Evolutionary conservation across 2,329 filamentous ascomycete species (phyloP).

Genomic region (Aspergillus neotritici): DNA sequence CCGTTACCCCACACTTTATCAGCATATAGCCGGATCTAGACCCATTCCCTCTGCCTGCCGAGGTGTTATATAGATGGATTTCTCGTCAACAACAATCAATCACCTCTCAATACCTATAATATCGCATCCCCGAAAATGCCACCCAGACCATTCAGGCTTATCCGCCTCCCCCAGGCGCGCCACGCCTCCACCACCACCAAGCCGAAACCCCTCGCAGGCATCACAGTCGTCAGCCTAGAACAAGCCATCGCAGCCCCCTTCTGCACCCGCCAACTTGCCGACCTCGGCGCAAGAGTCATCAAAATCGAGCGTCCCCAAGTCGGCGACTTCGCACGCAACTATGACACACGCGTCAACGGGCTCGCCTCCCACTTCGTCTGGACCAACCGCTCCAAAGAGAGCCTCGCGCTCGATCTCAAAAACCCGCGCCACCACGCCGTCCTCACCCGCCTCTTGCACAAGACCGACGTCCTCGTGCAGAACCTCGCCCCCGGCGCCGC

Average conservation of each 20-base stretch:
- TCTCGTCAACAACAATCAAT: no score
- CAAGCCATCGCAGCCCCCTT: constrained; percentile 53
- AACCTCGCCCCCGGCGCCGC: constrained; percentile 50
- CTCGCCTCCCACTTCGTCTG: constrained; percentile 53
- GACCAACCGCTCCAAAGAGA: constrained; percentile 52
- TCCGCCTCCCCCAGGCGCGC: background rate
- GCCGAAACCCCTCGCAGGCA: constrained; percentile 36
- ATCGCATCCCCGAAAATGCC: no score
- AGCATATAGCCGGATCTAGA: no score
- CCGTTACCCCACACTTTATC: no score
- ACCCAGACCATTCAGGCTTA: no score
- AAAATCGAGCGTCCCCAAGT: constrained; percentile 50
- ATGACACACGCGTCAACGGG: constrained; percentile 48
- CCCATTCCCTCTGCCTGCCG: no score
- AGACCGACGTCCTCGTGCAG: constrained; percentile 50
- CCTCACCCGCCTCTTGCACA: constrained; percentile 40
- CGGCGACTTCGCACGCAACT: constrained; percentile 50
- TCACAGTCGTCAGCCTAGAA: constrained; percentile 50
- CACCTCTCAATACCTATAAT: no score
- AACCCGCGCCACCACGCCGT: constrained; percentile 38
- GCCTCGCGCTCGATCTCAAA: constrained; percentile 48
- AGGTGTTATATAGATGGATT: no score
- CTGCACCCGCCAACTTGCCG: constrained; percentile 51
- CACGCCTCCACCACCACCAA: constrained; percentile 4
- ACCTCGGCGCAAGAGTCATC: constrained; percentile 51